phyloP scores from a whole-genome alignment of 2,329 filamentous ascomycete genomes.

The Dothiorella sarmentorum region DNA sequence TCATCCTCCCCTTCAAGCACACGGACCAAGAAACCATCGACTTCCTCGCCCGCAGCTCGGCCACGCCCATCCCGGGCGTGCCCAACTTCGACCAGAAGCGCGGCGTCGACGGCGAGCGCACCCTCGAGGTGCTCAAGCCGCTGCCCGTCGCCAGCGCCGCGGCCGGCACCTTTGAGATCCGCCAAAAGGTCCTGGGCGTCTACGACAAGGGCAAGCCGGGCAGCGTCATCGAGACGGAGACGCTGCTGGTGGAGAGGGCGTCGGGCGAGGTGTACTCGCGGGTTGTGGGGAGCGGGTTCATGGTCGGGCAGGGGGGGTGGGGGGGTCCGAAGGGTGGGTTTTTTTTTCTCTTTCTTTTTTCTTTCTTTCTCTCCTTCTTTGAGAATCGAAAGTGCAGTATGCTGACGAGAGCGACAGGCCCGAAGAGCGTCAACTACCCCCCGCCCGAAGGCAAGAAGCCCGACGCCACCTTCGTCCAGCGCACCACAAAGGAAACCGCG shows the following conservation, averaged over 20 bases:
- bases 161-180: constrained; percentile 69
- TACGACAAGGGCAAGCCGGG: constrained; percentile 84
- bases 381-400: too few species aligned
- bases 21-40: constrained; percentile 71
- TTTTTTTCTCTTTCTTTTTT: too few species aligned
- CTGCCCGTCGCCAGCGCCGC: constrained; percentile 62
- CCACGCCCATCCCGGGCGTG: constrained; percentile 69
- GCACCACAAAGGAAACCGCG: constrained; percentile 69
- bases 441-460: constrained; percentile 69
- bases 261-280: constrained; percentile 69
- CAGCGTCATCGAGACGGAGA: constrained; percentile 76
- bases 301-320: constrained; percentile 78
- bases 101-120: constrained; percentile 80
- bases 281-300: constrained; percentile 70
- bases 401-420: too few species aligned
- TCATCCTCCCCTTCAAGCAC: constrained; percentile 81
- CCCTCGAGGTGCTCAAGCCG: constrained; percentile 71
- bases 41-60: constrained; percentile 71
- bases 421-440: constrained; percentile 72
- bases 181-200: constrained; percentile 75
- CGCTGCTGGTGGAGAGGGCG: constrained; percentile 67
- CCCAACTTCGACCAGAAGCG: constrained; percentile 72
- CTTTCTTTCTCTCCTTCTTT: background rate
- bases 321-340: constrained; percentile 76
- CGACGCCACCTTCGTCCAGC: constrained; percentile 66